Evolutionary conservation across 768 basidiomycete genomes (phyloP).

Genomic region (Exsudoporus frostii): DNA sequence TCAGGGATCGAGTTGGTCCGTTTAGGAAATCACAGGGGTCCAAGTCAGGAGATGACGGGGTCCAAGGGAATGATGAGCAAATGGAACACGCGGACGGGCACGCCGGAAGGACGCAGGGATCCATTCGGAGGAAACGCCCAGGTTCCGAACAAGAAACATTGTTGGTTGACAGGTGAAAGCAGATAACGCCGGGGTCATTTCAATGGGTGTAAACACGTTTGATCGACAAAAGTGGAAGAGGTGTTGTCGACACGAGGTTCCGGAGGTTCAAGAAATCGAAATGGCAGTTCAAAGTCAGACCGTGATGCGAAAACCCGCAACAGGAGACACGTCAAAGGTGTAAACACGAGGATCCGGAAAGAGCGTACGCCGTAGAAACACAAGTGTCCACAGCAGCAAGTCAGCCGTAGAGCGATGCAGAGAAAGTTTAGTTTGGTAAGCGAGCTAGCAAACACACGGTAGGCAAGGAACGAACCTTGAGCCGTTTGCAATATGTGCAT

Average conservation of each 20-base stretch:
- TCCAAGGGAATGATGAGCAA: conserved; percentile 3
- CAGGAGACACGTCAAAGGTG: conserved; percentile 7
- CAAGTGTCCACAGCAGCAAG: background rate
- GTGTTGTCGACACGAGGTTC: conserved; percentile 22
- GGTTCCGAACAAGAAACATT: conserved; percentile 16
- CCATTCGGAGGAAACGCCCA: background rate
- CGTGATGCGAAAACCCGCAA: background rate
- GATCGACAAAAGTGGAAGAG: conserved; percentile 5
- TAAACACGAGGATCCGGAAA: conserved; percentile 19
- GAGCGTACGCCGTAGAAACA: conserved; percentile 14
- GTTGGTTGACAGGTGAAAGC: background rate
- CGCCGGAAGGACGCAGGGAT: background rate
- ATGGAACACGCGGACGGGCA: background rate
- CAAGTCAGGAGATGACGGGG: conserved; percentile 1
- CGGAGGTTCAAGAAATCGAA: conserved; percentile 23
- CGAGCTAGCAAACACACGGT: conserved; percentile 1
- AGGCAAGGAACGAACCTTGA: conserved; percentile 58
- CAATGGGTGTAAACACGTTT: background rate
- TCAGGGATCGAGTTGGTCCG: conserved; percentile 7
- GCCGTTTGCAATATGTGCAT: conserved; percentile 82
- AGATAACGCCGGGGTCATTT: background rate
- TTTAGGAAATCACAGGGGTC: conserved; percentile 8
- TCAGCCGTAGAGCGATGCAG: conserved; percentile 13
- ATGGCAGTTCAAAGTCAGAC: conserved; percentile 22
- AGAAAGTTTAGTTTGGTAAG: conserved; percentile 19